Conservation (phyloP, 2,329 filamentous ascomycete species). For the Cladophialophora bantiana region DNA sequence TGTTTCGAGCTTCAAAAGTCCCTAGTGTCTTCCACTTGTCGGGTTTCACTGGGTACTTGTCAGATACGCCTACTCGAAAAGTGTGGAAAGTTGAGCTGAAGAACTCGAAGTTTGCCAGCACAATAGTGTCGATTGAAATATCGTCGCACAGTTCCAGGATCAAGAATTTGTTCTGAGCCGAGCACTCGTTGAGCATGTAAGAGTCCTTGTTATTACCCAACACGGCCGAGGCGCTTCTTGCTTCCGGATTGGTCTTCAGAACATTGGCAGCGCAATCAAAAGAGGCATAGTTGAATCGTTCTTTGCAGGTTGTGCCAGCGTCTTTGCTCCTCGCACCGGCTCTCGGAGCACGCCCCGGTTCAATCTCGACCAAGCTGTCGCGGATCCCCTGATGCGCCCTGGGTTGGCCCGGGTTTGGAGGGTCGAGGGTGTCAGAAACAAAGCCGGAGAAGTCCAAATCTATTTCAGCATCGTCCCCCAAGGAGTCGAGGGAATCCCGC, state of each 20-base stretch:
- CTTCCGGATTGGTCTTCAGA: slow-evolving; percentile 84
- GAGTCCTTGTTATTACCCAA: slow-evolving; percentile 97
- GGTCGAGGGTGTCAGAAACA: slow-evolving; percentile 52
- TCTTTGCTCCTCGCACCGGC: slow-evolving; percentile 78
- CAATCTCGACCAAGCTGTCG: slow-evolving; percentile 49
- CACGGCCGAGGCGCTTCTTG: slow-evolving; percentile 86
- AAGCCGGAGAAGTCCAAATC: slow-evolving; percentile 74
- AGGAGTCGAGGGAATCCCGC: slow-evolving; percentile 74
- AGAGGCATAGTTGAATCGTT: slow-evolving; percentile 95
- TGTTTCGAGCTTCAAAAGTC: slow-evolving; percentile 88
- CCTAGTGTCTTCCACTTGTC: slow-evolving; percentile 92
- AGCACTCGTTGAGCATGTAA: slow-evolving; percentile 95
- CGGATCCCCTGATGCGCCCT: slow-evolving; percentile 46
- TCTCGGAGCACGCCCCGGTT: slow-evolving; percentile 56
- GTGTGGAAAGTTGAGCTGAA: slow-evolving; percentile 96
- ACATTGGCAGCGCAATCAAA: slow-evolving; percentile 96
- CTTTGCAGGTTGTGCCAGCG: slow-evolving; percentile 96
- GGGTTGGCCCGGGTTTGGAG: slow-evolving; percentile 32
- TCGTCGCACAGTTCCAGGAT: slow-evolving; percentile 92
- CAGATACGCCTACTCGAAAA: slow-evolving; percentile 90
- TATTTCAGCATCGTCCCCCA: slow-evolving; percentile 90
- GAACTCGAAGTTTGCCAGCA: slow-evolving; percentile 98
- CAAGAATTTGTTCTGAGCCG: slow-evolving; percentile 85
- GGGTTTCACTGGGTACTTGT: slow-evolving; percentile 89
- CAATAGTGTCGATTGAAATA: slow-evolving; percentile 88